Base-by-base conservation (phyloP, 805 yeast genomes). In the Metschnikowia bowlesiae region DNA sequence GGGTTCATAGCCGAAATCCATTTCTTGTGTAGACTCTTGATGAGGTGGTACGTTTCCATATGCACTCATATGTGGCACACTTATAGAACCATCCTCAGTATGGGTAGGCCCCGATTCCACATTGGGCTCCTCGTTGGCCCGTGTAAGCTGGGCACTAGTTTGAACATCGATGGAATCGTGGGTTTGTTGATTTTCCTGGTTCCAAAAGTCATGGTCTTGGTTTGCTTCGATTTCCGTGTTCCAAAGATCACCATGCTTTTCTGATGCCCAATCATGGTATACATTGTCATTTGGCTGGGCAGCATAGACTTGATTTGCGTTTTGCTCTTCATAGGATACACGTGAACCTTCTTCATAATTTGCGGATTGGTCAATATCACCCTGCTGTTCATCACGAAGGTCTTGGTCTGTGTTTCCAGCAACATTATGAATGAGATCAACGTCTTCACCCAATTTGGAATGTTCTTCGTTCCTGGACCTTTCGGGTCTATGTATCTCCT, bases 141-240 rank as follows among this genome's bases (percentile, higher is more conserved):
- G 11, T 26, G 41, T n/a, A 4, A 42, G 30, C 16, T 42, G 37
- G 6, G 45, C n/a, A 22, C 18, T 18, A 18, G 22, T 16, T 14
- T 16, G 35, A 8, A 11, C 35, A 31, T 30, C 11, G 13, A 5
- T 31, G 41, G 28, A 4, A 18, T 28, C 31, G 16, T 26, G 11
- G 18, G 37, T 8, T 8, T 42, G 45, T 8, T 42, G 45, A 32
- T 18, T 18, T 8, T 29, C 29, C 32, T 33, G 46, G 26, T 42
- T 42, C 45, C 45, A 42, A 18, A 42, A 42, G 11, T 32, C 45
- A 16, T 41, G 29, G 11, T 31, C n/a, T 28, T 41, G 44, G 22
- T n/a, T 41, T 8, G 13, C 29, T n/a, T 30, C 28, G 29, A 7
- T 33, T 10, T 7, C n/a, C 11, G 13, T n/a, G 22, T n/a, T 28